Evolutionary conservation across 768 basidiomycete genomes (phyloP), one percentile per base, ranked within the genome.

Genomic region (Cystobasidium tubakii): DNA sequence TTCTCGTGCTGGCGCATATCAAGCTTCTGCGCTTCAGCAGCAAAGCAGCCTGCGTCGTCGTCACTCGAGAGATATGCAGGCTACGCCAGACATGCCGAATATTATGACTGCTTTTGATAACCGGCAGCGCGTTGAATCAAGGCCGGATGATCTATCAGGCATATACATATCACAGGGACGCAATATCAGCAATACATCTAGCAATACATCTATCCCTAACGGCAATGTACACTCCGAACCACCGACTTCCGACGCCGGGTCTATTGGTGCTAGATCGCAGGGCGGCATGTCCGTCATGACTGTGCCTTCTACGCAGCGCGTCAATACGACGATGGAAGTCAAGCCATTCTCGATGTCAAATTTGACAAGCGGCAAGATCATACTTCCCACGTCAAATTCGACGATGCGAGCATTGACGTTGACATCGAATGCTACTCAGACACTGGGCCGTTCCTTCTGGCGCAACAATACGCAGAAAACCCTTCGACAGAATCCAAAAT

Each of bases 401-500:
- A 71, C 69, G 23, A 71, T 71, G 69, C 69, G 69, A 3, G 33
- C 69, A 9, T 33, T 71, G 19, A 55, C 53, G 7, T 12, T 71
- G 1, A 71, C 69, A 9, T 54, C 46, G 6, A 71, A 71, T 44
- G 69, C 69, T 13, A 39, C 69, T 25, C 50, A 60, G 17, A 71
- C 69, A 6, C 54, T 71, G 21, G 55, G 55, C 13, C 50, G 55
- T 9, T 57, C 50, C 27, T 71, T 71, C 69, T 71, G 53, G 50
- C 25, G 69, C 15, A 60, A 60, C 55, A 71, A 60, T 62, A 55
- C 50, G 6, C 33, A 27, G 36, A 71, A 36, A n/a, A 57, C n/a
- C 15, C 55, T 71, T 23, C 23, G 69, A 36, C 69, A 71, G 36
- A 46, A 55, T 46, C 69, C 69, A 12, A 44, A 55, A 36, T 36